Percentiles rank a stretch among this genome's conserved stretches.
Evolutionary conservation across 179 eudicot species (phyloP).

Genomic region (Sideroxylon spinosum): DNA sequence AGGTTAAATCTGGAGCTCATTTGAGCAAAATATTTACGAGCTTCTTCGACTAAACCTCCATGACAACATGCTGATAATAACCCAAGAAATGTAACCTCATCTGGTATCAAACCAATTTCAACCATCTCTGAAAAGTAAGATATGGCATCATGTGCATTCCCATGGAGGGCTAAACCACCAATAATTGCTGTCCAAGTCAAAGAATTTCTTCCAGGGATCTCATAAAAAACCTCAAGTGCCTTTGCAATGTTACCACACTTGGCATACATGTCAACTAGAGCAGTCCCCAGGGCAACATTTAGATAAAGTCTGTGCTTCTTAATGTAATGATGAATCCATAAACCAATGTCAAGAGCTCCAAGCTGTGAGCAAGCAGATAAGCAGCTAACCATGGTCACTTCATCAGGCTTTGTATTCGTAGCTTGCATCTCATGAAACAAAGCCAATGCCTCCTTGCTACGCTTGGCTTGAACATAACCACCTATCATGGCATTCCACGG

Average conservation of each 20-base stretch:
- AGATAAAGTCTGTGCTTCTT: constrained; percentile 45
- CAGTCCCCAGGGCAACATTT: constrained; percentile 70
- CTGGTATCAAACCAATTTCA: constrained; percentile 58
- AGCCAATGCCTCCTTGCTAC: constrained; percentile 56
- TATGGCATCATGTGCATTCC: constrained; percentile 64
- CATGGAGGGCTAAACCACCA: constrained; percentile 71
- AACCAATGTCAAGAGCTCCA: constrained; percentile 80
- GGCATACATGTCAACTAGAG: constrained; percentile 86
- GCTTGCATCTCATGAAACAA: constrained; percentile 69
- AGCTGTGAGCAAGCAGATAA: constrained; percentile 80
- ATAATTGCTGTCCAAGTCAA: constrained; percentile 73
- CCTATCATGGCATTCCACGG: constrained; percentile 84
- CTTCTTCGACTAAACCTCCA: constrained; percentile 82
- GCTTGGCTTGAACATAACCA: constrained; percentile 70
- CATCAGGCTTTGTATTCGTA: constrained; percentile 51
- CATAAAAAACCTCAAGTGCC: constrained; percentile 64
- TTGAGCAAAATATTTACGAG: constrained; percentile 52
- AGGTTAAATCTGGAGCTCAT: constrained; percentile 55
- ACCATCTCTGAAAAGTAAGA: constrained; percentile 52
- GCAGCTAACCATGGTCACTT: constrained; percentile 66
- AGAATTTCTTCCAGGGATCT: constrained; percentile 52
- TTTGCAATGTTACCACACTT: constrained; percentile 76
- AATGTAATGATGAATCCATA: constrained; percentile 69
- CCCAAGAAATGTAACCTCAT: constrained; percentile 77
- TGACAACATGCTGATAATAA: constrained; percentile 80